Evolutionary conservation across 345 rosid species (phyloP).

Genomic region (Erodium maritimum): DNA sequence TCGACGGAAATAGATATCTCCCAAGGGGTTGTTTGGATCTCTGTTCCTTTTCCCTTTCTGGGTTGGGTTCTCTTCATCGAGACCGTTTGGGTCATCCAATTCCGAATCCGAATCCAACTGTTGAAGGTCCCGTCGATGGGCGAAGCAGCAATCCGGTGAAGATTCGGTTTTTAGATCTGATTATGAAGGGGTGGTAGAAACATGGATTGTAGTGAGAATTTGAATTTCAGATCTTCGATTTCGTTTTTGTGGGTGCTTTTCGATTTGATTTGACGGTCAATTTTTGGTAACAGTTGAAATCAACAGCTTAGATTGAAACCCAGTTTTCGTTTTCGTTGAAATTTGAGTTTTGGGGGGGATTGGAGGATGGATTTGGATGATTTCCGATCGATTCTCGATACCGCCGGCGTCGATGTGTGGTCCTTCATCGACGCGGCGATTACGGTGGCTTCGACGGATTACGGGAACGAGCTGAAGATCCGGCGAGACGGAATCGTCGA

Average conservation of each 20-base stretch:
- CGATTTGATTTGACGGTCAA: too few relatives aligned
- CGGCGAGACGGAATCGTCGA: conserved; percentile 77
- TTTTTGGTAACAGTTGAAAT: too few relatives aligned
- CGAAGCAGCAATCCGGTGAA: too few relatives aligned
- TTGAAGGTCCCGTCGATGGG: too few relatives aligned
- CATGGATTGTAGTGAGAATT: background rate
- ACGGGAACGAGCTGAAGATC: conserved; percentile 47
- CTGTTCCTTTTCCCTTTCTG: background rate
- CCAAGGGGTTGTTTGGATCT: background rate
- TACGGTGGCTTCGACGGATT: conserved; percentile 60
- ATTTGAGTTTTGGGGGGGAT: background rate
- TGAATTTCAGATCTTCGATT: background rate
- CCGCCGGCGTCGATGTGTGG: conserved; percentile 87
- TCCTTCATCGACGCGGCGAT: conserved; percentile 80
- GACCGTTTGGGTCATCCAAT: too few relatives aligned
- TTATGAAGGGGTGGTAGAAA: conserved; percentile 7
- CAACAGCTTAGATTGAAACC: too few relatives aligned
- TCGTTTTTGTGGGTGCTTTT: background rate
- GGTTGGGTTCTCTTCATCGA: background rate
- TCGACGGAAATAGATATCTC: too few relatives aligned
- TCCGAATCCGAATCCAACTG: too few relatives aligned
- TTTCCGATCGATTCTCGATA: conserved; percentile 61
- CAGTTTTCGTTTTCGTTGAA: too few relatives aligned
- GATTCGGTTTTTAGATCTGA: conserved; percentile 21
- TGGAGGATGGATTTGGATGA: conserved; percentile 73